phyloP scores from a whole-genome alignment of 345 rosid genomes.

The Chamaenerion angustifolium region DNA sequence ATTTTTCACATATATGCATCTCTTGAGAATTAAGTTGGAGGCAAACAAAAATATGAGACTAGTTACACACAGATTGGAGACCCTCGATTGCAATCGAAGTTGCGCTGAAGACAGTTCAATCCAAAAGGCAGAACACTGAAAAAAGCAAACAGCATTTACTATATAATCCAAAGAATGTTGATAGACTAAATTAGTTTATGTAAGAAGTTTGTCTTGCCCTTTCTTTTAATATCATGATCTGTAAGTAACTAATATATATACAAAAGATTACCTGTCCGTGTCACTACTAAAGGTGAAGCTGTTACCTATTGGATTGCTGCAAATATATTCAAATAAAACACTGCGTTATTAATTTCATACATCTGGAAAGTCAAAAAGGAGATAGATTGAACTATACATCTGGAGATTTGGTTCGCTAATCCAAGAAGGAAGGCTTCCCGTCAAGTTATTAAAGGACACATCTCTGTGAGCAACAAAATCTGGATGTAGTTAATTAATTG shows the following conservation, averaged over 20 bases:
- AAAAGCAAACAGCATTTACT: slow-evolving; percentile 6
- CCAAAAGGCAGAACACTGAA: slow-evolving; percentile 30
- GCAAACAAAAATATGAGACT: neutral
- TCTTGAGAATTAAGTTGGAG: neutral
- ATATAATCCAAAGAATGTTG: no score
- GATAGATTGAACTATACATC: slow-evolving; percentile 25
- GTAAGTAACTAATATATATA: no score
- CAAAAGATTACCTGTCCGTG: slow-evolving; percentile 23
- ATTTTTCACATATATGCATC: neutral
- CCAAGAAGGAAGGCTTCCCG: slow-evolving; percentile 59
- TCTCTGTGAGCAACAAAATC: slow-evolving; percentile 33
- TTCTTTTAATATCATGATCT: no score
- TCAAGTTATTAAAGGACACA: slow-evolving; percentile 59
- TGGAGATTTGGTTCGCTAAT: slow-evolving; percentile 21
- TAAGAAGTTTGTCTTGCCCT: no score
- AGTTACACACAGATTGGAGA: slow-evolving; percentile 39
- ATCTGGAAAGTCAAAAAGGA: neutral
- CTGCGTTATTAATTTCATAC: neutral
- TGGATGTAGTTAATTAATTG: neutral
- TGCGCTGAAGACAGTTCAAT: slow-evolving; percentile 53
- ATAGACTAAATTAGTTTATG: no score
- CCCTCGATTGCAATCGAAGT: slow-evolving; percentile 48
- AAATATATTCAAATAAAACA: slow-evolving; percentile 10
- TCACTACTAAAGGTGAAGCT: slow-evolving; percentile 33
- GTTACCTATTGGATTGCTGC: slow-evolving; percentile 65